phyloP scores from a whole-genome alignment of 306 rosid genomes.

The Geum urbanum region DNA sequence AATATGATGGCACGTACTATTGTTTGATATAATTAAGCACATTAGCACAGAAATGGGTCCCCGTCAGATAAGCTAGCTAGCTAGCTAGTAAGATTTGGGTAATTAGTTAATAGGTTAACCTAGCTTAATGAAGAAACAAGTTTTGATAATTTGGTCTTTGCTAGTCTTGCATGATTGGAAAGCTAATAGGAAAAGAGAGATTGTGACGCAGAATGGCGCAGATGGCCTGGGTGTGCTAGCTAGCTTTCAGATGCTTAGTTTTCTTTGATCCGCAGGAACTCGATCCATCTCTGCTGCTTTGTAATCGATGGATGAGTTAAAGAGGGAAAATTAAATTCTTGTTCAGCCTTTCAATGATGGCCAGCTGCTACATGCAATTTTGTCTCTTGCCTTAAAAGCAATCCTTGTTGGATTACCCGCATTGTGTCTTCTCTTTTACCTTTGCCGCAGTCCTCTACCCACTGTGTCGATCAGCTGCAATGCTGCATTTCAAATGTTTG shows the following conservation, averaged over 20 bases:
- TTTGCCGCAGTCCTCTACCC: conserved; percentile 5
- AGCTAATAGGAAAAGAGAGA: conserved; percentile 27
- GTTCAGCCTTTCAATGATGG: conserved; percentile 18
- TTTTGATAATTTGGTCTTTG: conserved; percentile 6
- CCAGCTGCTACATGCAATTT: conserved; percentile 43
- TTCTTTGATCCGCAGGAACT: conserved; percentile 19
- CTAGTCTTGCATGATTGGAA: conserved; percentile 30
- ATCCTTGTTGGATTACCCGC: conserved; percentile 28
- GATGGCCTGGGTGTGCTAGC: conserved; percentile 45
- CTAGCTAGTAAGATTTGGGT: conserved; percentile 4
- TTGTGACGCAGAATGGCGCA: conserved; percentile 35
- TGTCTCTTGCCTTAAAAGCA: conserved; percentile 38
- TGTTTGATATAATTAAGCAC: conserved; percentile 44
- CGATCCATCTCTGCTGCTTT: not conserved
- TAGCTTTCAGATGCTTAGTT: conserved; percentile 28
- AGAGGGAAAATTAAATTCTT: not conserved
- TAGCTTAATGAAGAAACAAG: conserved; percentile 38
- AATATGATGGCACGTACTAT: conserved; percentile 33
- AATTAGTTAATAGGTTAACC: not conserved
- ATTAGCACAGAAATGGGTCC: conserved; percentile 12
- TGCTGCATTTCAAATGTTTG: no score
- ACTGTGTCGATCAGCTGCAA: no score
- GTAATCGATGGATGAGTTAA: not conserved
- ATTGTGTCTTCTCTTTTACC: conserved; percentile 29
- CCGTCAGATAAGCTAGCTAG: not conserved